Base-by-base conservation (phyloP, 257 asterid species). In the Anisodus acutangulus region DNA sequence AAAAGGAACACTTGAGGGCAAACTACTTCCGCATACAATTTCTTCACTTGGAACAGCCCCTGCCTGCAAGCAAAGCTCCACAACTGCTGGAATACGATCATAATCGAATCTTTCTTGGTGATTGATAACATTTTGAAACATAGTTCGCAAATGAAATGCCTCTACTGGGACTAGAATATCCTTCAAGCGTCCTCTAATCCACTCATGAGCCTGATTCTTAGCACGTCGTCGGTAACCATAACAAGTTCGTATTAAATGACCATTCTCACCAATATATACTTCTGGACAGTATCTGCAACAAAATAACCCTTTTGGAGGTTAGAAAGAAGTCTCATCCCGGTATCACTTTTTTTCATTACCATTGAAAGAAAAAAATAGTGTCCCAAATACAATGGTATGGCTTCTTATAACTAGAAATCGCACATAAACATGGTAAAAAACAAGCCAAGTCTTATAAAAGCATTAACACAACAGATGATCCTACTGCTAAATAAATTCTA, bases 41-140 rank as follows among this genome's bases (percentile, higher is more conserved):
- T 79, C 86, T 79, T 90, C 84, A 17, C 68, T 70, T 57, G 83
- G 85, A 81, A 89, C 85, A 79, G 89, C 92, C 49, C 98, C 99
- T 13, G 98, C 98, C 84, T 94, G 99, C 51, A 91, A 90, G 86
- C 99, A 96, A 66, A 94, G 93, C 85, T 94, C 98, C 60, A 94
- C 85, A 57, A 94, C 90, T 19, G 99, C 98, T 5, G 98, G 90
- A 70, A 94, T 81, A 17, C 97, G 95, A 51, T 92, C 94, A 80
- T 90, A 87, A 83, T 96, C 95, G 53, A 96, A 94, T 83, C 97
- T 92, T 87, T 94, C 92, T 6, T 92, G 86, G 78, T 92, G 98
- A 74, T 86, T 87, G 83, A 92, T 84, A 55, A 87, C 90, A 22
- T 87, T 85, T 70, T 92, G 98, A 71, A 91, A 90, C 97, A 88